Evolutionary conservation across 257 asterid genomes (phyloP), one percentile per base, ranked within the genome.

Genomic region (Solanum chilense): DNA sequence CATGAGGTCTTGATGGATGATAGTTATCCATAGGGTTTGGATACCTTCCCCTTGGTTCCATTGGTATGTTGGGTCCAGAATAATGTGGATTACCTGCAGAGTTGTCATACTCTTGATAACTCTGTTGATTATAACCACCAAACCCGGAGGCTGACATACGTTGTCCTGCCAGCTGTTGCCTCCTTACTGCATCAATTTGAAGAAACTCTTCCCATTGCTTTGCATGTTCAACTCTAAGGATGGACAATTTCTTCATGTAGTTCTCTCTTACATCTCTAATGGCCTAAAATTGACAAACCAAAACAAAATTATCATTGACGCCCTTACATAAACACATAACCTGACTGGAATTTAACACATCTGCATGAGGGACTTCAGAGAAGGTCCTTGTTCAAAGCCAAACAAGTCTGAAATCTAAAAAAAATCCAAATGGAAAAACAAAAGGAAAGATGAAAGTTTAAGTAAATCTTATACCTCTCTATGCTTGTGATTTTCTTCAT

Each of bases 171-270:
- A 88, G 91, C 37, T 86, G 94, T 86, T 93, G 98, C 91, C 93
- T 92, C 91, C 93, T 92, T 80, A 87, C 98, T 86, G 89, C 93
- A 90, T 97, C 95, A 76, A 62, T 88, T 82, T 89, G 98, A 91
- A 97, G 94, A 91, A 97, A 95, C 90, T 93, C 98, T 83, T 93
- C 98, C 98, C 98, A 93, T 90, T 94, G 91, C 85, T 90, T 94
- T 83, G 94, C 95, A 87, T 95, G 99, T 86, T 93, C 64, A 86
- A 86, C 94, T 93, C 94, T 93, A 84, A 95, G 91, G 73, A 82
- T 45, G 78, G 90, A 88, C 86, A 95, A 90, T 87, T 95, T 94
- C 89, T 91, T 94, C 91, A 92, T 85, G 90, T 91, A 91, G 88
- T 86, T 90, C 89, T 95, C 98, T 91, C 98, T 90, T 82, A 93